Evolutionary conservation across 345 rosid species (phyloP), one percentile per base, ranked within the genome.

Genomic region (Eutrema heterophyllum): DNA sequence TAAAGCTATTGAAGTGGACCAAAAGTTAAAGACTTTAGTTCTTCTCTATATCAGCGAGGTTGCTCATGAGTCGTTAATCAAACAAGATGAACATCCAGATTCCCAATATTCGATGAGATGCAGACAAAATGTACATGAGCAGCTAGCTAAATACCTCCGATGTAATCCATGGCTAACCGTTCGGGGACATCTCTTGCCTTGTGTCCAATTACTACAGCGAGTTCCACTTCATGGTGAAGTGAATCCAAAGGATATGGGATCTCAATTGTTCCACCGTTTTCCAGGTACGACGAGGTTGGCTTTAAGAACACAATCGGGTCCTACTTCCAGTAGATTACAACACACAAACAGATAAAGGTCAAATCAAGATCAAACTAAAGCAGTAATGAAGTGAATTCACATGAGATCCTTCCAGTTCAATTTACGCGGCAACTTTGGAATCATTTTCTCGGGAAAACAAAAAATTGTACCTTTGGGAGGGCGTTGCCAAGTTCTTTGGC

Each of bases 401-500:
- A 30, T 13, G 46, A n/a, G n/a, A 3, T 1, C 1, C 45, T 40
- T 40, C 6, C 45, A 11, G 14, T 11, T 40, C n/a, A 12, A 12
- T 11, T 70, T 24, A 36, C 39, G 39, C 10, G 39, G 39, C 9
- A 36, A 36, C 2, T 36, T 36, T 7, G 6, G 35, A 35, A 41
- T 66, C 39, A 10, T 26, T 71, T 38, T 39, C 35, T 29, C 35
- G 13, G 45, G 39, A 12, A 30, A 40, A 30, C 33, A 30, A 13
- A 45, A 11, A 49, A 16, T 0, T 3, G 14, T 67, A 88, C 97
- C 93, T 88, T 90, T 44, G 97, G 96, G 56, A 92, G 85, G 51
- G 99, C 84, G 85, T 88, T 89, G 73, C 97, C 97, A 46, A 95
- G 97, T 24, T 95, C 99, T 78, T 87, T 88, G 78, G 99, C 97